These are phyloP conservation scores for Hemisphaericaspora xylanilytica DNA, from an alignment of 1,139 yeast species.

Conservation along the genomic window DNA sequence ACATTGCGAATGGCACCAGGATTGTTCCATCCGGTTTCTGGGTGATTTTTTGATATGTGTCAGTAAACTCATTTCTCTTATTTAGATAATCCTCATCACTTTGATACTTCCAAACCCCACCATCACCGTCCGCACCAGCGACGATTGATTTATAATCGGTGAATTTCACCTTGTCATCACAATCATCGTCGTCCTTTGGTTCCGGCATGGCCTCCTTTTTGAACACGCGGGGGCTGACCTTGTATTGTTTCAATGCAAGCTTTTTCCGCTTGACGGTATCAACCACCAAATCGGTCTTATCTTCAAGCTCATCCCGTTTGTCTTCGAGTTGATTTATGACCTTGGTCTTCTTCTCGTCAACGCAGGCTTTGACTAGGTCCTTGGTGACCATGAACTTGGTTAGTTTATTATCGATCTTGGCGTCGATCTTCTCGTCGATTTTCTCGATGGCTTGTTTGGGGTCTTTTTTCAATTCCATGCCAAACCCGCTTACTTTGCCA, in stretches of 20 bases:
- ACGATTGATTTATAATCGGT: background rate
- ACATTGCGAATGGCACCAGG: slow-evolving; percentile 24
- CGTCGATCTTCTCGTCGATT: slow-evolving; percentile 22
- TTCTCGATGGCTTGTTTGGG: slow-evolving; percentile 20
- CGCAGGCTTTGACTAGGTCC: slow-evolving; percentile 14
- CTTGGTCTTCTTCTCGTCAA: slow-evolving; percentile 11
- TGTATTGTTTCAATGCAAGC: slow-evolving; percentile 7
- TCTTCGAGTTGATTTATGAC: slow-evolving; percentile 4
- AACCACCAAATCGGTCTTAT: slow-evolving; percentile 10
- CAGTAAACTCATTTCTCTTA: slow-evolving; percentile 11
- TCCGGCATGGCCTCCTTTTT: slow-evolving; percentile 11
- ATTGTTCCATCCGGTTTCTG: slow-evolving; percentile 11
- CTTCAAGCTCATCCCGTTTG: slow-evolving; percentile 11
- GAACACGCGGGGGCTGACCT: slow-evolving; percentile 14
- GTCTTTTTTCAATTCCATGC: slow-evolving; percentile 21
- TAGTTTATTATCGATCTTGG: slow-evolving; percentile 12
- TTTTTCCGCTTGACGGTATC: slow-evolving; percentile 9
- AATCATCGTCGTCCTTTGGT: background rate
- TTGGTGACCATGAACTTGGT: slow-evolving; percentile 16
- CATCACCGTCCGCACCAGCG: too few species aligned
- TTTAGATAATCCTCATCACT: slow-evolving; percentile 8
- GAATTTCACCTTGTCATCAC: slow-evolving; percentile 1
- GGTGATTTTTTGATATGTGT: slow-evolving; percentile 7
- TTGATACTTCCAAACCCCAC: background rate
- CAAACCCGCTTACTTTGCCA: slow-evolving; percentile 19